Evolutionary conservation across 1,284 basidiomycete genomes (phyloP).

Genomic region (Clitocybe nebularis): DNA sequence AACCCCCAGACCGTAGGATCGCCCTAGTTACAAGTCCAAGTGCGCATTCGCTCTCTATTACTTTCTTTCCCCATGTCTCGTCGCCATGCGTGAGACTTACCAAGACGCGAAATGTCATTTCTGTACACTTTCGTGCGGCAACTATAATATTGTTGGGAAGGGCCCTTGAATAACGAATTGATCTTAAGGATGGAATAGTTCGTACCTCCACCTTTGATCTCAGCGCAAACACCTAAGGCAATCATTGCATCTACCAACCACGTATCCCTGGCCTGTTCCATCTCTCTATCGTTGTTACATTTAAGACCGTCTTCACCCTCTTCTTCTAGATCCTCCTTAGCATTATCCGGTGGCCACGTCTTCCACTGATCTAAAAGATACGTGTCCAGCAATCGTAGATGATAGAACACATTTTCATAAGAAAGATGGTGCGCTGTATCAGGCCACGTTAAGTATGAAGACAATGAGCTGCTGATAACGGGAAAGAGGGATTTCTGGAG

Average conservation of each 20-base stretch:
- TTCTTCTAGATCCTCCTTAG: constrained; percentile 9
- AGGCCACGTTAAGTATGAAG: constrained; percentile 19
- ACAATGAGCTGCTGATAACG: constrained; percentile 15
- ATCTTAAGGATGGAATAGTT: not conserved
- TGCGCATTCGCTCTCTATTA: constrained; percentile 40
- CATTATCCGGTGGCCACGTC: constrained; percentile 5
- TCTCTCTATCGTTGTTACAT: constrained; percentile 20
- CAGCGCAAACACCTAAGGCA: constrained; percentile 40
- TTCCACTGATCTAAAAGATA: constrained; percentile 57
- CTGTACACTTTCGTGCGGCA: constrained; percentile 46
- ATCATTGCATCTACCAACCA: constrained; percentile 46
- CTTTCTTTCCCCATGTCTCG: constrained; percentile 45
- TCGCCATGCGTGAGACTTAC: constrained; percentile 66
- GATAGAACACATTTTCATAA: constrained; percentile 48
- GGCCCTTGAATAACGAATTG: not conserved
- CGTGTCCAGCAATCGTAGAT: constrained; percentile 58
- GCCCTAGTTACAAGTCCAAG: constrained; percentile 45
- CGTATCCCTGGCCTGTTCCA: constrained; percentile 31
- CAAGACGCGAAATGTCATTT: constrained; percentile 57
- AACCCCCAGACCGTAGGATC: constrained; percentile 30
- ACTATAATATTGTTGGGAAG: constrained; percentile 5
- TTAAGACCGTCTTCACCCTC: constrained; percentile 7
- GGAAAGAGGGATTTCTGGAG: constrained; percentile 34
- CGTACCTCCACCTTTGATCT: constrained; percentile 20
- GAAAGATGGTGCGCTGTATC: constrained; percentile 19